Base-by-base conservation (phyloP, 495 filamentous ascomycete genomes). In the Penicillium simplicissimum region DNA sequence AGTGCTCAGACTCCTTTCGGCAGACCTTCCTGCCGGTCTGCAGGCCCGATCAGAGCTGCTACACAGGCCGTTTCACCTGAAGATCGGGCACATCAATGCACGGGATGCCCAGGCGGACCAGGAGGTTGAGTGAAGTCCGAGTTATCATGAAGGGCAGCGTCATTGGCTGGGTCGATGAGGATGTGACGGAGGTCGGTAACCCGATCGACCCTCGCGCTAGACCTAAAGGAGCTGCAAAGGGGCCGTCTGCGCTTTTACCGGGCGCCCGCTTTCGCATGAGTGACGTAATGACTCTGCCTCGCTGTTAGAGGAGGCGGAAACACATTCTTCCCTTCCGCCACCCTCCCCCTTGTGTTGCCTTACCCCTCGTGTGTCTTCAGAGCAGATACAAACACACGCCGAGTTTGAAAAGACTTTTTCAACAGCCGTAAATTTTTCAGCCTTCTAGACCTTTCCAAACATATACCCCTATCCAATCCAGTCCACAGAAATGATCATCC, bases 201-300 rank as follows among this genome's bases (percentile, higher is more conserved):
- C 35, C 53, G 53, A 55, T 38, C 53, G 37, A 38, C 53, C 53
- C 15, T 23, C 53, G 42, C 53, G 42, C 53, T 28, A 19, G 28
- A 25, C 53, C 37, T 36, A 55, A 55, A n/a, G 11, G 53, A 34
- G 48, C 11, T 33, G 7, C n/a, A 28, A 52, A 52, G 25, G 23
- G 51, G 19, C 28, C 19, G 28, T 38, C 53, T 35, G 17, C 8
- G 33, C 9, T 35, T 53, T 37, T 53, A 37, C 53, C 53, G 53
- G 52, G 53, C 37, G 25, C 37, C 25, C 25, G 35, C 21, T 42
- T 55, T 55, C 21, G 23, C 53, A 55, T 36, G 51, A 17, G n/a
- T 55, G 53, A 55, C 53, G 53, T 55, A 55, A 55, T 42, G 53
- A 55, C 53, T 55, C 37, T 23, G 36, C 0, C 33, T 14, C 11